These are phyloP conservation scores for Fraxinus sp. DNA, from an alignment of 305 asterid genomes.

Conservation along the genomic window DNA sequence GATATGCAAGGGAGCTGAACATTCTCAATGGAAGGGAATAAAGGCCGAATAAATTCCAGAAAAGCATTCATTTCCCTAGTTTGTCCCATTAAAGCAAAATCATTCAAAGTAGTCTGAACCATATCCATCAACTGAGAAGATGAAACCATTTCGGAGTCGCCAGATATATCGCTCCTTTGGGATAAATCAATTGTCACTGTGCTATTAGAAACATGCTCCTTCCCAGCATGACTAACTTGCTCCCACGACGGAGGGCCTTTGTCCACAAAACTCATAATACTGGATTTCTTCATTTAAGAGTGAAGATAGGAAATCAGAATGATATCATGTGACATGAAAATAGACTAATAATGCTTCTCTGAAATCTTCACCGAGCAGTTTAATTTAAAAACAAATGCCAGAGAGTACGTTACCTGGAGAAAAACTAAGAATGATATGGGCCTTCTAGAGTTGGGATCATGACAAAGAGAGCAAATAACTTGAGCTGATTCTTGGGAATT, in stretches of 20 bases:
- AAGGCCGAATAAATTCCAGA: constrained; percentile 53
- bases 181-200: constrained; percentile 35
- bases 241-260: constrained; percentile 79
- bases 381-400: constrained; percentile 10
- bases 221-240: constrained; percentile 50
- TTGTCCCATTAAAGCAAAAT: constrained; percentile 59
- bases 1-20: constrained; percentile 43
- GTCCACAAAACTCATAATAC: constrained; percentile 67
- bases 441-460: constrained; percentile 60
- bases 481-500: constrained; percentile 53
- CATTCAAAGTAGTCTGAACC: constrained; percentile 66
- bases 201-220: constrained; percentile 46
- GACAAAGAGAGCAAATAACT: constrained; percentile 91
- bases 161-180: constrained; percentile 26
- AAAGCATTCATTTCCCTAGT: constrained; percentile 63
- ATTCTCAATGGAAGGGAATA: constrained; percentile 60
- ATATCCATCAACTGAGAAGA: constrained; percentile 49
- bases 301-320: constrained; percentile 25
- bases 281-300: constrained; percentile 76
- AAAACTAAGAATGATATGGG: constrained; percentile 86
- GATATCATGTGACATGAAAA: constrained; percentile 5
- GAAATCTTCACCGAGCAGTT: constrained; percentile 11
- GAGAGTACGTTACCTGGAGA: constrained; percentile 67
- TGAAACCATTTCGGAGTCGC: constrained; percentile 37
- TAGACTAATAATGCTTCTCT: neutral